Conservation (phyloP, 2,329 filamentous ascomycete genomes). For the Elsinoe batatas region DNA sequence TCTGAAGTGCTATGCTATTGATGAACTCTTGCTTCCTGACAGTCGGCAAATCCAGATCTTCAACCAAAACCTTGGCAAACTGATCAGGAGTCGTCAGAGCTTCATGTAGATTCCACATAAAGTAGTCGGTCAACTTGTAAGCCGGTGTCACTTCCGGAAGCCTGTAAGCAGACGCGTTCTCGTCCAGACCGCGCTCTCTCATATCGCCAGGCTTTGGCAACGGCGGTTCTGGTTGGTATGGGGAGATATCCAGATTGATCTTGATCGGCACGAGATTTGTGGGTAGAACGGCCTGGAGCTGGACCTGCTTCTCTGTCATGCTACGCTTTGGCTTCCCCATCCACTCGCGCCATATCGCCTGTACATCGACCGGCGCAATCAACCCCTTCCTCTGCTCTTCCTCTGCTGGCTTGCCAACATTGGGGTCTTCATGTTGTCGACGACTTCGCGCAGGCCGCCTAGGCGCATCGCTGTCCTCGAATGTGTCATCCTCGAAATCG, state of each 20-base stretch:
- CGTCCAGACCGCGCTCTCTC: conserved; percentile 52
- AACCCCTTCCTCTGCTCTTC: conserved; percentile 81
- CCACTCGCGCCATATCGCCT: conserved; percentile 92
- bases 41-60: conserved; percentile 85
- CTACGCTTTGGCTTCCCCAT: conserved; percentile 60
- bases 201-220: conserved; percentile 54
- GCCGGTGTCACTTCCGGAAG: conserved; percentile 69
- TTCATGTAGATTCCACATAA: conserved; percentile 96
- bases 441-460: conserved; percentile 67
- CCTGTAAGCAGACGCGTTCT: conserved; percentile 67
- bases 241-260: conserved; percentile 84
- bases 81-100: conserved; percentile 88
- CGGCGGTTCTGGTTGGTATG: conserved; percentile 58
- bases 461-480: conserved; percentile 63
- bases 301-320: conserved; percentile 50
- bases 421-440: conserved; percentile 54
- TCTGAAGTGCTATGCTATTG: conserved; percentile 80
- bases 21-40: conserved; percentile 49
- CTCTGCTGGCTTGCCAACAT: conserved; percentile 49
- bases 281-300: conserved; percentile 64
- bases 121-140: conserved; percentile 87
- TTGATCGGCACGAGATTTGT: conserved; percentile 89
- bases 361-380: conserved; percentile 65
- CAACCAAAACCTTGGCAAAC: conserved; percentile 82
- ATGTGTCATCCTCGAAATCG: conserved; percentile 81